These are phyloP conservation scores for Candida cerambycidarum DNA, from an alignment of 805 yeast genomes.

Conservation along the genomic window DNA sequence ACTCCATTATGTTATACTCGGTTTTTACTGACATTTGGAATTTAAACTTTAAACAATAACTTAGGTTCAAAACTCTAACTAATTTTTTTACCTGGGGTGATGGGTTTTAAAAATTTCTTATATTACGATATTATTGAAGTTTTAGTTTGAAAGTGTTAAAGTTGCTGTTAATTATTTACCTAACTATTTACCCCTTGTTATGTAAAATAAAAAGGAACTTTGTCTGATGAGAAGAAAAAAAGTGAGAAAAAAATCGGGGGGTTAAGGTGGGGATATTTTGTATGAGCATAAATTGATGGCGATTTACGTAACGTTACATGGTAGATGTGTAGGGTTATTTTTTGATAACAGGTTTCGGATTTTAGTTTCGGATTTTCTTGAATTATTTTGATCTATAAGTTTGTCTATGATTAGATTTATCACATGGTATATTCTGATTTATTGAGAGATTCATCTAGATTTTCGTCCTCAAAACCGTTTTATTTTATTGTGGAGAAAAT, in stretches of 20 bases:
- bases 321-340: background rate
- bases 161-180: too few relatives aligned
- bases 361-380: too few relatives aligned
- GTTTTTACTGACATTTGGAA: slow-evolving; percentile 4
- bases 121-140: too few relatives aligned
- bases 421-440: background rate
- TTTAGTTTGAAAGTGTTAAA: too few relatives aligned
- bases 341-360: too few relatives aligned
- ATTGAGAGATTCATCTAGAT: too few relatives aligned
- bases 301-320: slow-evolving; percentile 1
- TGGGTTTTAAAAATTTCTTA: too few relatives aligned
- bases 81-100: background rate
- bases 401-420: too few relatives aligned
- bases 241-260: slow-evolving; percentile 5
- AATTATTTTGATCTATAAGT: too few relatives aligned
- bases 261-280: slow-evolving; percentile 7
- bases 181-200: background rate
- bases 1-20: slow-evolving; percentile 5
- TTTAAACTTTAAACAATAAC: slow-evolving; percentile 3
- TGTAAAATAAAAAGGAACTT: background rate
- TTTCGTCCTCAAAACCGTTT: slow-evolving; percentile 8
- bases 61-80: slow-evolving; percentile 1
- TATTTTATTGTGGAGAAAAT: slow-evolving; percentile 6
- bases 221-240: slow-evolving; percentile 6
- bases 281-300: slow-evolving; percentile 1